Evolutionary conservation across 306 rosid species (phyloP).

Genomic region (Nissolia schottii): DNA sequence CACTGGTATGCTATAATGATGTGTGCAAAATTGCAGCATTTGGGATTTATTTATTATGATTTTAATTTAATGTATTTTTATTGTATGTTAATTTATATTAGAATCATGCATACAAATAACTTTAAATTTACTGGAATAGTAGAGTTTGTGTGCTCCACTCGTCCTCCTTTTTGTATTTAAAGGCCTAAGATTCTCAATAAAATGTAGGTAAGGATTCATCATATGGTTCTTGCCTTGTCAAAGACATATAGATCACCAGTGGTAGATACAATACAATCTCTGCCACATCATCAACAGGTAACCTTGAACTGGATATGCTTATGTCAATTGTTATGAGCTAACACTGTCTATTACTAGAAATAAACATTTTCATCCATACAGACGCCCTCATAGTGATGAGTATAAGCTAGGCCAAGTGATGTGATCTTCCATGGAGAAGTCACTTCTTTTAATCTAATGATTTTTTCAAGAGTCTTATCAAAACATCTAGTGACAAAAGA

Average conservation of each 20-base stretch:
- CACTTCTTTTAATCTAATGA: not conserved
- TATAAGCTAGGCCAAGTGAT: not conserved
- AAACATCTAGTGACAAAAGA: not conserved
- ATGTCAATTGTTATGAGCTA: not conserved
- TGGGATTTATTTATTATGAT: not conserved
- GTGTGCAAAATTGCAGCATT: not conserved
- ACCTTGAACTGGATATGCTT: conserved; percentile 16
- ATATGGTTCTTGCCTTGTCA: conserved; percentile 83
- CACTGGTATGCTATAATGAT: not conserved
- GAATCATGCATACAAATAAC: not conserved
- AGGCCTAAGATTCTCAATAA: conserved; percentile 13
- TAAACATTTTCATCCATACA: not conserved
- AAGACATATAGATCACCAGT: conserved; percentile 77
- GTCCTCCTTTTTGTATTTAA: not conserved
- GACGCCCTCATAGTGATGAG: not conserved
- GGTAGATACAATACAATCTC: conserved; percentile 82
- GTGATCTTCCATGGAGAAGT: not conserved
- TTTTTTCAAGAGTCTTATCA: not conserved
- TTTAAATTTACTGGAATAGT: not conserved
- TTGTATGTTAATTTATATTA: too few species aligned
- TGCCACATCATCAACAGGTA: conserved; percentile 99
- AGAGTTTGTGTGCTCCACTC: not conserved
- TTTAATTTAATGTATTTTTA: too few species aligned
- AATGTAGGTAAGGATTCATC: conserved; percentile 79
- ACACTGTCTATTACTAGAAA: not conserved